These are phyloP conservation scores for Solanum sparsipilum DNA, from an alignment of 257 asterid genomes.

Conservation along the genomic window DNA sequence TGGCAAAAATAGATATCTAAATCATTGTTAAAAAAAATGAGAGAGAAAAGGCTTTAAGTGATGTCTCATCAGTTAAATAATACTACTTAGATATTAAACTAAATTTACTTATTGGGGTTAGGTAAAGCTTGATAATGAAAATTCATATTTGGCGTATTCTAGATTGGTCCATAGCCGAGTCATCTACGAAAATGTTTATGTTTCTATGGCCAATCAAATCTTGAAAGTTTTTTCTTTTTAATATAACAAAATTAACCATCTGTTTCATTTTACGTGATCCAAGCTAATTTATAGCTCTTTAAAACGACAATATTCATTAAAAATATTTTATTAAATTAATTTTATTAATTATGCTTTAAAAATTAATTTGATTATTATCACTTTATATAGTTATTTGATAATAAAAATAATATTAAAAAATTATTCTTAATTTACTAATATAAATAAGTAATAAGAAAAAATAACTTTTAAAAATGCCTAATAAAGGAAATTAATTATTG, in stretches of 20 bases:
- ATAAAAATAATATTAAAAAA: neutral
- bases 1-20: neutral
- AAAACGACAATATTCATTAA: neutral
- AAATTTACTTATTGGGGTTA: slow-evolving; percentile 11
- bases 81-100: neutral
- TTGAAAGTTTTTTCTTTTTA: neutral
- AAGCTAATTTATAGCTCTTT: neutral
- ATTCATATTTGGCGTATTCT: slow-evolving; percentile 1
- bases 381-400: neutral
- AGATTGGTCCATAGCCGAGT: neutral
- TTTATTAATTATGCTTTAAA: neutral
- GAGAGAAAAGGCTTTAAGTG: neutral
- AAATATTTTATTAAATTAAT: neutral
- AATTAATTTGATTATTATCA: neutral
- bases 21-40: neutral
- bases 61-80: slow-evolving; percentile 15
- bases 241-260: neutral
- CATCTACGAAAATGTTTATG: neutral
- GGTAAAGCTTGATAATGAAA: slow-evolving; percentile 21
- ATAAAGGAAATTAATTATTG: neutral
- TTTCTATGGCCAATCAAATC: neutral
- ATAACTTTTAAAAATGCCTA: neutral
- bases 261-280: neutral
- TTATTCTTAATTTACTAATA: neutral
- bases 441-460: too few species aligned